These are phyloP conservation scores for Elymus sibiricus DNA, from an alignment of 176 grass and related monocot genomes.

Conservation along the genomic window DNA sequence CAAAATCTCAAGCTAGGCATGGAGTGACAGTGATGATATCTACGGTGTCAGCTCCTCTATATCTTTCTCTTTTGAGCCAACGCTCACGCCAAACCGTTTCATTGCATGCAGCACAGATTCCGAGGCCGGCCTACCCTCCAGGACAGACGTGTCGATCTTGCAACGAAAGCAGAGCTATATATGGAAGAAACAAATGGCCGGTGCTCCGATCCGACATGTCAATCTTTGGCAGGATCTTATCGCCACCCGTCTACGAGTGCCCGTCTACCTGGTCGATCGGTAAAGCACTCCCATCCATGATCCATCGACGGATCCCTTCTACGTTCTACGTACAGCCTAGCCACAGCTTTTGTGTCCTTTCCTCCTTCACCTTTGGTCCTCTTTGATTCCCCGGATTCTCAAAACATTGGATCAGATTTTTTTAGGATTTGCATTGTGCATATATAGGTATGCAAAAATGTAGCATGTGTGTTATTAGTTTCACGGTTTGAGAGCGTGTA, in stretches of 20 bases:
- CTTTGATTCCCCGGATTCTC: not conserved
- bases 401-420: not conserved
- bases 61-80: conserved; percentile 1
- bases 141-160: not conserved
- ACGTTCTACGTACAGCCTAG: no score
- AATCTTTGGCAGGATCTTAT: conserved; percentile 1
- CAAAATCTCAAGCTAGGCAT: not conserved
- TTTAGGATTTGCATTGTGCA: not conserved
- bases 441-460: no score
- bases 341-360: not conserved
- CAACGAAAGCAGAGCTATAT: not conserved
- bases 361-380: not conserved
- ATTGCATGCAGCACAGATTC: not conserved
- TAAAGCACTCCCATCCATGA: not conserved
- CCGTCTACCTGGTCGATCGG: not conserved
- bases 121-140: not conserved
- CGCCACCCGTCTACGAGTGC: not conserved
- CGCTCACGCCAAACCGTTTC: not conserved
- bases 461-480: no score
- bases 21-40: not conserved
- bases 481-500: no score
- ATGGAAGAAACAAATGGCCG: not conserved
- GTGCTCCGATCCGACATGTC: not conserved
- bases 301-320: no score
- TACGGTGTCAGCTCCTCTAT: not conserved